Conservation (phyloP, 192 early-diverging fungal species). For the Coemansia aciculifera region DNA sequence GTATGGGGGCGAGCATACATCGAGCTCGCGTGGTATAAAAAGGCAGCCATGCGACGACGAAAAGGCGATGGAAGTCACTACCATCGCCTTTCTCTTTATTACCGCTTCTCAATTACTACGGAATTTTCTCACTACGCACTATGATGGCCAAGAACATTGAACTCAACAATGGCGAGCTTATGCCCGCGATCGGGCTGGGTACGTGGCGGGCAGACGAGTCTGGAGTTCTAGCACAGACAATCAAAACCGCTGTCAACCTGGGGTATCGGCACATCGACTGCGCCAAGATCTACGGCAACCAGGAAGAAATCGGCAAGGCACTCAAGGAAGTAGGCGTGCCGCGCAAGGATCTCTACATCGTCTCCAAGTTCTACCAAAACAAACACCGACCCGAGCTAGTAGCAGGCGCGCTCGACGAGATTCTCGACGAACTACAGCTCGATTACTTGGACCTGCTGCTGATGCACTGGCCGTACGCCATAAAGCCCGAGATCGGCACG, state of each 20-base stretch:
- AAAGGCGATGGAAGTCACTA: neutral
- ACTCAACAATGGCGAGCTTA: slow-evolving; percentile 65
- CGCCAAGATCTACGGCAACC: slow-evolving; percentile 70
- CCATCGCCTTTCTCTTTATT: neutral
- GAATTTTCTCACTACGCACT: neutral
- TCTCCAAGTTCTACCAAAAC: slow-evolving; percentile 76
- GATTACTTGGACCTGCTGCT: slow-evolving; percentile 83
- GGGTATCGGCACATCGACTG: slow-evolving; percentile 79
- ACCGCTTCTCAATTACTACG: neutral
- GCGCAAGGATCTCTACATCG: slow-evolving; percentile 78
- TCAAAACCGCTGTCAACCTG: slow-evolving; percentile 61
- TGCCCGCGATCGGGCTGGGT: slow-evolving; percentile 66
- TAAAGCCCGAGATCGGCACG: slow-evolving; percentile 41
- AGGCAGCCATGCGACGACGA: neutral
- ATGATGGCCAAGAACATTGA: slow-evolving; percentile 44
- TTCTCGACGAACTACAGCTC: slow-evolving; percentile 67
- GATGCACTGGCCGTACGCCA: slow-evolving; percentile 82
- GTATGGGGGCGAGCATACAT: neutral
- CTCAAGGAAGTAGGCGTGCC: slow-evolving; percentile 62
- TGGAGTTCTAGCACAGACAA: slow-evolving; percentile 59
- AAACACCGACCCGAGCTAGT: slow-evolving; percentile 67
- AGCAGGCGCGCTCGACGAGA: slow-evolving; percentile 58
- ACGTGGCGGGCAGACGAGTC: slow-evolving; percentile 63
- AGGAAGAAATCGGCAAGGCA: slow-evolving; percentile 75
- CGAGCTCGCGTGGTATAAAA: neutral